phyloP scores from a whole-genome alignment of 805 yeast genomes.

The Saccharomycopsis schoenii region DNA sequence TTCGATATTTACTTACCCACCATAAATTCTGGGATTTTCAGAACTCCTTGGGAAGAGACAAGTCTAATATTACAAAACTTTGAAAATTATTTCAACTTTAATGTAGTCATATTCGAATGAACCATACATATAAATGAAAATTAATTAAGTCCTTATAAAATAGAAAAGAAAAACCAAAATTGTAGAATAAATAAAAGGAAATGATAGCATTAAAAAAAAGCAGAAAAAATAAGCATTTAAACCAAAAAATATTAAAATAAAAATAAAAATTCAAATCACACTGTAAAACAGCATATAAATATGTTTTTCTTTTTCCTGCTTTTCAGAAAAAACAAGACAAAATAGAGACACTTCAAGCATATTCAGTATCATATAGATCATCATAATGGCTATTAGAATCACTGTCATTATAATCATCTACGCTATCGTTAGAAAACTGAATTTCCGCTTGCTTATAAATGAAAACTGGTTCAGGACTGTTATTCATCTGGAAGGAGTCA shows the following conservation, averaged over 20 bases:
- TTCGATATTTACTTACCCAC: conserved; percentile 52
- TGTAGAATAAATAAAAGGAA: neutral
- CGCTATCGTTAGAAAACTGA: neutral
- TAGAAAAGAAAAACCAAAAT: neutral
- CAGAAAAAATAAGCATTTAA: too few species aligned
- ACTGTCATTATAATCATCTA: neutral
- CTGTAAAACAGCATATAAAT: too few species aligned
- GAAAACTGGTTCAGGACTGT: neutral
- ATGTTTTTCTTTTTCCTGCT: too few species aligned
- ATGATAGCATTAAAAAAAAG: neutral
- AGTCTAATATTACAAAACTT: conserved; percentile 35
- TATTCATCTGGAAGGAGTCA: neutral
- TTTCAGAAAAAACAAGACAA: neutral
- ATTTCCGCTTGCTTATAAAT: neutral
- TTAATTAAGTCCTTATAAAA: neutral
- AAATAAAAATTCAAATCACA: neutral
- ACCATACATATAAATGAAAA: neutral
- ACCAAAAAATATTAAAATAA: neutral
- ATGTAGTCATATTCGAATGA: conserved; percentile 28
- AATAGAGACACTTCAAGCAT: neutral
- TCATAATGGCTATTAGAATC: neutral
- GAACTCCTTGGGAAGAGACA: conserved; percentile 69
- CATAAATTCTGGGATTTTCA: conserved; percentile 73
- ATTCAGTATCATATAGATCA: neutral
- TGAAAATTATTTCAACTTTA: conserved; percentile 27